Percentiles rank a stretch among this genome's conserved stretches.
phyloP scores from a whole-genome alignment of 441 rosid genomes.

The Erodium texanum region DNA sequence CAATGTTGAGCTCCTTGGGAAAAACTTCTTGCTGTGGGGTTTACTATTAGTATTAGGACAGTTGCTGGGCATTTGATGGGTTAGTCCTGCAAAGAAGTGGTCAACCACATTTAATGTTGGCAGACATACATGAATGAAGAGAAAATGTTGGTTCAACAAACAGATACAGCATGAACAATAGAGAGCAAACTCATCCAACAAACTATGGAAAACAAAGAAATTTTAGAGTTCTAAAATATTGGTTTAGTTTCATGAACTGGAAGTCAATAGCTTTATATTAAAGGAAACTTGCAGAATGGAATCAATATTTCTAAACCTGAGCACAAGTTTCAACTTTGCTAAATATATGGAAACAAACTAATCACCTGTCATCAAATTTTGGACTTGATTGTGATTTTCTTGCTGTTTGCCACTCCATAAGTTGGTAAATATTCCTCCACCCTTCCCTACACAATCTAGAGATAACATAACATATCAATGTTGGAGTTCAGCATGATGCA shows the following conservation, averaged over 20 bases:
- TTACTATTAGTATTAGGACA: slow-evolving; percentile 33
- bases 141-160: not conserved
- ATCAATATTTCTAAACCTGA: not conserved
- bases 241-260: not conserved
- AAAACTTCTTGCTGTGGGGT: slow-evolving; percentile 25
- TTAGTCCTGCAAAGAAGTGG: slow-evolving; percentile 32
- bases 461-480: not conserved
- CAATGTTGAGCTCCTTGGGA: slow-evolving; percentile 72
- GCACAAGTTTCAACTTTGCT: not conserved
- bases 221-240: not conserved
- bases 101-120: not conserved
- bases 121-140: not conserved
- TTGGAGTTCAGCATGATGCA: not conserved
- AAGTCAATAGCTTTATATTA: slow-evolving; percentile 1
- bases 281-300: not conserved
- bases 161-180: not conserved
- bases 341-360: not conserved
- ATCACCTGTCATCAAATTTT: slow-evolving; percentile 32
- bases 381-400: slow-evolving; percentile 23
- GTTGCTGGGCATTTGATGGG: slow-evolving; percentile 26
- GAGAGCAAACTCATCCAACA: slow-evolving; percentile 1
- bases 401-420: slow-evolving; percentile 26
- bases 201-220: not conserved
- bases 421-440: slow-evolving; percentile 25
- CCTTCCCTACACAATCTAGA: slow-evolving; percentile 25